These are phyloP conservation scores for Takashimella koratensis DNA, from an alignment of 1,284 basidiomycete species.

Conservation along the genomic window DNA sequence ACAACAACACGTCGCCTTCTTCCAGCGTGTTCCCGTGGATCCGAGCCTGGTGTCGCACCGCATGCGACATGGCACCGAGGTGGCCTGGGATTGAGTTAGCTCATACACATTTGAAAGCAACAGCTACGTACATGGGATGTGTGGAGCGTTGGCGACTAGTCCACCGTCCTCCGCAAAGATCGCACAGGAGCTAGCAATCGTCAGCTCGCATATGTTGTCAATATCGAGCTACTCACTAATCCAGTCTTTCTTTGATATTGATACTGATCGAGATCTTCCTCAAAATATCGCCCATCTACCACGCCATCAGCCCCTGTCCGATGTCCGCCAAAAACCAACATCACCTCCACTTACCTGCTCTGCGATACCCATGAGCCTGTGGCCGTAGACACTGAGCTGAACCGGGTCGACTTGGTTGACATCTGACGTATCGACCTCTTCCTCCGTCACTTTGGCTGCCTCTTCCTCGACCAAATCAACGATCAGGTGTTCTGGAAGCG, in stretches of 20 bases:
- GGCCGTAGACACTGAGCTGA: slow-evolving; percentile 54
- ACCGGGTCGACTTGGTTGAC: slow-evolving; percentile 50
- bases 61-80: slow-evolving; percentile 41
- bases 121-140: slow-evolving; percentile 31
- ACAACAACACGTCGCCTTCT: slow-evolving; percentile 51
- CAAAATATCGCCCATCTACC: slow-evolving; percentile 51
- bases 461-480: slow-evolving; percentile 29
- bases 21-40: slow-evolving; percentile 31
- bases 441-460: neutral
- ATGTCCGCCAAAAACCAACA: slow-evolving; percentile 3
- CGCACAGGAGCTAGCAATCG: slow-evolving; percentile 42
- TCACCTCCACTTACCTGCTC: slow-evolving; percentile 35
- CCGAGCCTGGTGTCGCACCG: slow-evolving; percentile 35
- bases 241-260: slow-evolving; percentile 44
- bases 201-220: neutral
- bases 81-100: too few species aligned
- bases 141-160: slow-evolving; percentile 55
- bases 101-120: slow-evolving; percentile 1
- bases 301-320: neutral
- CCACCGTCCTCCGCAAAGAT: slow-evolving; percentile 50
- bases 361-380: slow-evolving; percentile 53
- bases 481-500: slow-evolving; percentile 32
- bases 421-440: slow-evolving; percentile 15
- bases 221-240: slow-evolving; percentile 16
- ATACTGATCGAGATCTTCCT: slow-evolving; percentile 52